Evolutionary conservation across 2,329 filamentous ascomycete species (phyloP).

Genomic region (Fusarium tricinctum): DNA sequence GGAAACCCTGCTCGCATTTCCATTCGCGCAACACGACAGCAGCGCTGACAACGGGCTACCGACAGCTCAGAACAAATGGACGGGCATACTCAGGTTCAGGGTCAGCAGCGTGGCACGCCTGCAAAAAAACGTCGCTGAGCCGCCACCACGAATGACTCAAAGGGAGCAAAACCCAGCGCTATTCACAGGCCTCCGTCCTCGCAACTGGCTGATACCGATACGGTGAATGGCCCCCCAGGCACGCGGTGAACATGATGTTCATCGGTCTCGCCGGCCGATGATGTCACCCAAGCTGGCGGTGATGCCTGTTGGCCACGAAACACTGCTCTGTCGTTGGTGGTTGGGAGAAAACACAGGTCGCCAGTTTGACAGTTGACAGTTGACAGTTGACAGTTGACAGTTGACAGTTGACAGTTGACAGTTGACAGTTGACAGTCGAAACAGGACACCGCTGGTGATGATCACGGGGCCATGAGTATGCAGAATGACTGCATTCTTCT

Average conservation of each 20-base stretch:
- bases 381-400: too few species aligned
- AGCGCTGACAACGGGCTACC: slow-evolving; percentile 25
- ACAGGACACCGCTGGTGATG: slow-evolving; percentile 24
- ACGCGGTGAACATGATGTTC: slow-evolving; percentile 5
- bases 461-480: slow-evolving; percentile 38
- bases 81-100: background rate
- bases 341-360: slow-evolving; percentile 7
- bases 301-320: slow-evolving; percentile 31
- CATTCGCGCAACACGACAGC: slow-evolving; percentile 25
- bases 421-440: too few species aligned
- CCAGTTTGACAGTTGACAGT: too few species aligned
- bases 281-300: slow-evolving; percentile 42
- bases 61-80: slow-evolving; percentile 38
- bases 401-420: too few species aligned
- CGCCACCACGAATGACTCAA: slow-evolving; percentile 43
- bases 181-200: slow-evolving; percentile 30
- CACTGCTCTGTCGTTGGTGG: slow-evolving; percentile 27
- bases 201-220: slow-evolving; percentile 34
- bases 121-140: slow-evolving; percentile 29
- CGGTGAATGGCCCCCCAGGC: slow-evolving; percentile 18
- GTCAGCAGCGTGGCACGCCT: slow-evolving; percentile 36
- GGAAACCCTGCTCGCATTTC: slow-evolving; percentile 24
- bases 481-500: slow-evolving; percentile 37
- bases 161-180: background rate
- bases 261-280: slow-evolving; percentile 39